phyloP scores from a whole-genome alignment of 805 yeast genomes.

The Lipomyces mesembrius region DNA sequence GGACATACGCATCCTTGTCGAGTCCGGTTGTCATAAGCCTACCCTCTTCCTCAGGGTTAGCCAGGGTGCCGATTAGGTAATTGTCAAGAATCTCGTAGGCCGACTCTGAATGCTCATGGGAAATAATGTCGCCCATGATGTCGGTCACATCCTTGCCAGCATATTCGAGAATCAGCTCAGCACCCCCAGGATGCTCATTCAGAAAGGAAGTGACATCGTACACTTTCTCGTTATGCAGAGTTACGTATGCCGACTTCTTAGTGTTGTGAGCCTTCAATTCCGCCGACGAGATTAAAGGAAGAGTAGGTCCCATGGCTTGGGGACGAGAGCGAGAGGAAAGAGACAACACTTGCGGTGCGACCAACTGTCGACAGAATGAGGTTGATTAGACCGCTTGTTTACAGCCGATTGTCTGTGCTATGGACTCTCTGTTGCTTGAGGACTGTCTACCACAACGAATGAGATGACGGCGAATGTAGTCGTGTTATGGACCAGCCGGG shows the following conservation, averaged over 20 bases:
- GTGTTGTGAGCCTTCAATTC: constrained; percentile 61
- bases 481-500: too few relatives aligned
- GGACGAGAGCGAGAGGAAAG: not conserved
- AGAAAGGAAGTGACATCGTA: constrained; percentile 79
- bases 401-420: not conserved
- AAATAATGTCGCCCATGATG: constrained; percentile 70
- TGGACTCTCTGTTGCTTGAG: too few relatives aligned
- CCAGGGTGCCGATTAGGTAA: constrained; percentile 79
- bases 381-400: not conserved
- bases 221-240: constrained; percentile 72
- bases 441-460: too few relatives aligned
- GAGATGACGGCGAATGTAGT: too few relatives aligned
- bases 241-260: constrained; percentile 62
- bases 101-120: constrained; percentile 80
- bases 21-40: constrained; percentile 62
- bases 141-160: constrained; percentile 57
- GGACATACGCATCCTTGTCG: constrained; percentile 41
- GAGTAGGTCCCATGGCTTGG: constrained; percentile 37
- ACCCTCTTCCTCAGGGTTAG: constrained; percentile 75
- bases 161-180: constrained; percentile 54
- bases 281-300: constrained; percentile 65
- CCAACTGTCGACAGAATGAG: not conserved
- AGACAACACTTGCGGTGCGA: not conserved
- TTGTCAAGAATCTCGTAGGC: constrained; percentile 89
- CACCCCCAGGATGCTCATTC: constrained; percentile 75